These are phyloP conservation scores for Solanum clarkiae DNA, from an alignment of 257 asterid species.

Conservation along the genomic window DNA sequence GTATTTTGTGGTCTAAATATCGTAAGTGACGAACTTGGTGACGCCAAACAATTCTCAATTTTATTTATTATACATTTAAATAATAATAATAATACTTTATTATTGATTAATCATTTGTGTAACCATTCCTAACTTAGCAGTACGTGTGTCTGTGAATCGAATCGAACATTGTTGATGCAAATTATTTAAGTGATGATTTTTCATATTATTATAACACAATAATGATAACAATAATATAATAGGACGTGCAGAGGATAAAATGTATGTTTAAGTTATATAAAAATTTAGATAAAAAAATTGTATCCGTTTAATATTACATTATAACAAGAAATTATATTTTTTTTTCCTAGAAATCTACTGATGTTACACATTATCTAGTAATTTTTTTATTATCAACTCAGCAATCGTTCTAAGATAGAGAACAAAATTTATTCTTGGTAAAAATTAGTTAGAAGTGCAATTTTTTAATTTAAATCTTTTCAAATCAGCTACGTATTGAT, in stretches of 20 bases:
- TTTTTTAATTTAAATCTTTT: too few species aligned
- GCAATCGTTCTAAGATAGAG: too few species aligned
- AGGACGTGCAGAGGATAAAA: accelerated
- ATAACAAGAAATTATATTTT: background rate
- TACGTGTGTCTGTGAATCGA: background rate
- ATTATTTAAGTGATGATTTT: background rate
- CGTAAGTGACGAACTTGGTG: background rate
- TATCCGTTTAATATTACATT: background rate
- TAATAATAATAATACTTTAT: background rate
- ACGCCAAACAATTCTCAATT: background rate
- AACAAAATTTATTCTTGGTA: background rate
- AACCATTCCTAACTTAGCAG: background rate
- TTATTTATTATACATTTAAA: background rate
- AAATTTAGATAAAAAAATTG: background rate
- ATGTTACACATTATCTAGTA: background rate
- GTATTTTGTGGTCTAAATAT: background rate
- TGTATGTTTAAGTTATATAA: background rate
- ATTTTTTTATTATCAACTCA: background rate
- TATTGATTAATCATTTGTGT: background rate
- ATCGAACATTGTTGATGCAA: background rate
- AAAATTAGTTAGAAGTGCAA: background rate
- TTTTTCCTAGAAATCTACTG: background rate
- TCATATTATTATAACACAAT: background rate
- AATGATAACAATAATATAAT: background rate
- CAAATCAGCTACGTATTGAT: accelerated